Base-by-base conservation (phyloP, 169 alveolate species). In the Theileria annulata region DNA sequence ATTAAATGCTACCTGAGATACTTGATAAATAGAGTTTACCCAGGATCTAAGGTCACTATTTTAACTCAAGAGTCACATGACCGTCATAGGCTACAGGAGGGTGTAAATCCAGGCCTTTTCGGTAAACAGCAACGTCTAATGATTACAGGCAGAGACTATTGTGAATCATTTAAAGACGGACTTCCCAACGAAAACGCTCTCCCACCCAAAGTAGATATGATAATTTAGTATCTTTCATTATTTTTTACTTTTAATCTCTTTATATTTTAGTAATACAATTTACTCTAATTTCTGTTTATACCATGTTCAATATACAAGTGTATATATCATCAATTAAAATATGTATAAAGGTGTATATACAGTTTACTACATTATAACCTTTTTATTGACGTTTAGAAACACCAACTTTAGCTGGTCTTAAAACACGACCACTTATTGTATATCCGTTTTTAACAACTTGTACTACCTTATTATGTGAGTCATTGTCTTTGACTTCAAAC, bases 401-500 rank as follows among this genome's bases (percentile, higher is more conserved):
- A 12, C 90, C 90, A 17, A 84, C 90, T 27, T 84, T 84, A 8
- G 90, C 90, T 47, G 90, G 81, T 85, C 99, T 83, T 47, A 95
- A 88, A 3, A 94, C 85, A 23, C 99, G 80, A 15, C 94, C 97
- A 23, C 95, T 94, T 30, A 96, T 96, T 77, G 70, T 93, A 90
- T 95, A 96, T 4, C 99, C 99, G 25, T 90, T 88, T 77, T 93
- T 87, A 19, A 94, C 82, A 30, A 95, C 98, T 49, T 93, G 95
- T 27, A 93, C 94, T 0, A 96, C 92, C 17, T 92, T 90, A 30
- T 95, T 94, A 31, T 89, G 87, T 66, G 80, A 90, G 10, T 87
- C 87, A 3, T 91, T 89, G 64, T 93, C 97, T 48, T 84, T 92
- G 48, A 96, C 91, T 79, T 93, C 92, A 77, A 93, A 94, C 74